Evolutionary conservation across 805 yeast species (phyloP), one percentile per base, ranked within the genome.

Genomic region (Kodamaea laetipori): DNA sequence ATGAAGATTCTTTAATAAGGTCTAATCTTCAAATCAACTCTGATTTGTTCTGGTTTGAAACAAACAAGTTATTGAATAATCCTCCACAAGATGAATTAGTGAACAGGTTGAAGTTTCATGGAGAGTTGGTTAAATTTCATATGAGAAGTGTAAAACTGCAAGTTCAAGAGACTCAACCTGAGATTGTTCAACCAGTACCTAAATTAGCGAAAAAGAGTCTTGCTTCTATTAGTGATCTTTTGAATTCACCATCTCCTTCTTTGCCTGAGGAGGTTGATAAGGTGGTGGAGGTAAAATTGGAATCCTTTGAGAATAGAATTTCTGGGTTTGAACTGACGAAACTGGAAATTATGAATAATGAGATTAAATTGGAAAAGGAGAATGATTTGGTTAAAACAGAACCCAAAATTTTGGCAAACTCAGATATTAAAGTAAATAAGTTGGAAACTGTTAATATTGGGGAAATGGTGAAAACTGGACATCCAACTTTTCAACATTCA

Each of bases 41-140:
- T 2, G 78, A 76, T 43, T 51, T 69, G 11, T 69, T 77, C 47
- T 73, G 78, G 74, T 77, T 82, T 56, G 73, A 70, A 43, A 65
- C 83, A 0, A 69, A 73, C 39, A 61, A 76, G 38, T 78, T 80
- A 49, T 53, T 69, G 23, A 66, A 77, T 57, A 73, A 74, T 48
- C 53, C 62, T 11, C 57, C 62, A 1, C 68, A 72, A 46, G 45
- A 37, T 18, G 78, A 77, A 47, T 51, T 74, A 32, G 61, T 63
- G 24, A 66, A 69, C 30, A 64, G 81, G 45, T 60, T 74, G 4
- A 58, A 64, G 17, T 82, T 84, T 51, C 75, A 80, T 50, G 56
- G 57, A 21, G 71, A 70, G 21, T 63, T 83, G 30, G 59, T 70
- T 24, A 55, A 63, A 6, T 78, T 73, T 50, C 80, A 76, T 15